phyloP scores from a whole-genome alignment of 2,329 filamentous ascomycete genomes.

The Colletotrichum spaethianum region DNA sequence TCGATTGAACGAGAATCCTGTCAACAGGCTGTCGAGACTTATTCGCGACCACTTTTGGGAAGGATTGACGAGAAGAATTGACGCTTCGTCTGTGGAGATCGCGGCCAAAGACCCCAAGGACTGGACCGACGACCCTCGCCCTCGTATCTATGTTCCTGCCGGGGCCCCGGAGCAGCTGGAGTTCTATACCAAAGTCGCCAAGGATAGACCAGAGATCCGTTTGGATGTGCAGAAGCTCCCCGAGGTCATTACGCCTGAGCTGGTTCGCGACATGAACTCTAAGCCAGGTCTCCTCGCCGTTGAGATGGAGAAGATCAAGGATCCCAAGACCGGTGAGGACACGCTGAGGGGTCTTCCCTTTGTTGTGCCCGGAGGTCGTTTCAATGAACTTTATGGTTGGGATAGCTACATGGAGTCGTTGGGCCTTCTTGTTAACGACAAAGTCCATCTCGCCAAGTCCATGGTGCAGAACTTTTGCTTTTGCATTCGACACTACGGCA shows the following conservation, averaged over 20 bases:
- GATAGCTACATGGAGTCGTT: slow-evolving; percentile 99
- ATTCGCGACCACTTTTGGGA: slow-evolving; percentile 96
- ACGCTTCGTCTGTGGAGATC: slow-evolving; percentile 87
- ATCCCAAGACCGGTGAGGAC: slow-evolving; percentile 77
- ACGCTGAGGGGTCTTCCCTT: slow-evolving; percentile 88
- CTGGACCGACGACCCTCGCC: slow-evolving; percentile 90
- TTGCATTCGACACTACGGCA: slow-evolving; percentile 98
- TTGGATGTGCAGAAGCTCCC: slow-evolving; percentile 88
- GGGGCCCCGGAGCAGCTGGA: slow-evolving; percentile 89
- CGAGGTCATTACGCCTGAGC: slow-evolving; percentile 82
- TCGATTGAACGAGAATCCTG: slow-evolving; percentile 94
- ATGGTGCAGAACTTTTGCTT: slow-evolving; percentile 99
- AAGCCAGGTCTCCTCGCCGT: slow-evolving; percentile 92
- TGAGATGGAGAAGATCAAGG: slow-evolving; percentile 83
- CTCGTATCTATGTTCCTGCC: slow-evolving; percentile 90
- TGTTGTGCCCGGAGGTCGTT: slow-evolving; percentile 96
- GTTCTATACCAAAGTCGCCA: slow-evolving; percentile 88
- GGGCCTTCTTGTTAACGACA: slow-evolving; percentile 87
- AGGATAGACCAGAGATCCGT: slow-evolving; percentile 84
- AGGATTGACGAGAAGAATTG: slow-evolving; percentile 89
- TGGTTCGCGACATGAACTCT: slow-evolving; percentile 86
- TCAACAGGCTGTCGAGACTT: slow-evolving; percentile 86
- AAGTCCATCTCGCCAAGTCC: slow-evolving; percentile 87
- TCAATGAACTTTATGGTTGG: slow-evolving; percentile 99
- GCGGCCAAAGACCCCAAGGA: slow-evolving; percentile 95